phyloP scores from a whole-genome alignment of 2,329 filamentous ascomycete species.

The Fusarium humuli region DNA sequence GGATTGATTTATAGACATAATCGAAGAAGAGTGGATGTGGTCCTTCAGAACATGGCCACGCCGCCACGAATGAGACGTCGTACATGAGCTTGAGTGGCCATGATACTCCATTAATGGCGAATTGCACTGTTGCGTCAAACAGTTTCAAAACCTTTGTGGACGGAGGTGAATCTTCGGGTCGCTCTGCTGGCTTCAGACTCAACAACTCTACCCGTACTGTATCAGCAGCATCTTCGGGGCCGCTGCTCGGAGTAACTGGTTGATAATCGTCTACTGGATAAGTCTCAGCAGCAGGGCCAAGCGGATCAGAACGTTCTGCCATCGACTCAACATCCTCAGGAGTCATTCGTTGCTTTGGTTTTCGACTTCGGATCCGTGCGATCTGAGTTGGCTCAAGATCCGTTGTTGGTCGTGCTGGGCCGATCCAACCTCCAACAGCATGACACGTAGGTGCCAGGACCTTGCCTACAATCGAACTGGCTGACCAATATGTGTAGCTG shows the following conservation, averaged over 20 bases:
- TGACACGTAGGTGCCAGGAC: slow-evolving; percentile 79
- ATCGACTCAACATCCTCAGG: slow-evolving; percentile 73
- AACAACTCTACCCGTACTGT: slow-evolving; percentile 77
- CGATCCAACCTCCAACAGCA: slow-evolving; percentile 79
- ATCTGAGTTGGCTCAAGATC: slow-evolving; percentile 77
- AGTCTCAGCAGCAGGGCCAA: slow-evolving; percentile 70
- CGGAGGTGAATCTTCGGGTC: slow-evolving; percentile 36
- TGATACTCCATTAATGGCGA: slow-evolving; percentile 71
- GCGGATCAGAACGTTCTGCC: slow-evolving; percentile 74
- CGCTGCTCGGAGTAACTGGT: slow-evolving; percentile 65
- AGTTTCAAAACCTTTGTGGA: slow-evolving; percentile 55
- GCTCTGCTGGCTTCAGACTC: slow-evolving; percentile 64
- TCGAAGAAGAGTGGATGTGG: slow-evolving; percentile 80
- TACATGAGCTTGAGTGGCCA: slow-evolving; percentile 73
- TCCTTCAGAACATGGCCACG: slow-evolving; percentile 72
- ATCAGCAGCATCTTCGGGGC: slow-evolving; percentile 69
- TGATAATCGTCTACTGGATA: slow-evolving; percentile 78
- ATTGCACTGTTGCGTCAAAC: slow-evolving; percentile 72
- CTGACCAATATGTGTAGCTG: slow-evolving; percentile 82
- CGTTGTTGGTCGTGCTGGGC: slow-evolving; percentile 74
- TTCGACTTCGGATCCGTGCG: slow-evolving; percentile 72
- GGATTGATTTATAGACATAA: slow-evolving; percentile 70
- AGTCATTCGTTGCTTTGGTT: slow-evolving; percentile 66
- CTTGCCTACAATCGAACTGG: slow-evolving; percentile 78
- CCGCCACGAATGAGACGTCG: slow-evolving; percentile 74